A percentile compares a stretch with the other conserved stretches of the same genome.
Evolutionary conservation across 2,329 filamentous ascomycete genomes (phyloP).

Genomic region (Huntiella decipiens): DNA sequence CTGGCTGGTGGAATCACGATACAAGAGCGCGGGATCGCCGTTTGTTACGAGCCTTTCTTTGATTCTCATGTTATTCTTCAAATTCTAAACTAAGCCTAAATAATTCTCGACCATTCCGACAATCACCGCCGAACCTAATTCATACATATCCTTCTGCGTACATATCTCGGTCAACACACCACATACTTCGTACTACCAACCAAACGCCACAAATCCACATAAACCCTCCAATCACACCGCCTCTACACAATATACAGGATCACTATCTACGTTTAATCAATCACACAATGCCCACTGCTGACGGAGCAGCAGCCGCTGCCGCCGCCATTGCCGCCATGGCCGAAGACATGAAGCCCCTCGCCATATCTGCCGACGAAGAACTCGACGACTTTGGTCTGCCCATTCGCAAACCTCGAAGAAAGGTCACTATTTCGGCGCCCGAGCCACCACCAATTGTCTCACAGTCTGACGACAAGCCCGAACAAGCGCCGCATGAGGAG

Average conservation of each 20-base stretch:
- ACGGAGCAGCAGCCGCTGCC: not conserved
- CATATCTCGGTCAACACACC: no score
- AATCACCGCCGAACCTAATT: no score
- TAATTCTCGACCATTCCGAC: no score
- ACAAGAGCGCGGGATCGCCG: no score
- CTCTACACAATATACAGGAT: not conserved
- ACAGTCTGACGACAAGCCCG: no score
- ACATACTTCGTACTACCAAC: not conserved
- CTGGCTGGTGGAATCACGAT: no score
- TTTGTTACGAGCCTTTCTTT: no score
- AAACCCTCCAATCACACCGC: not conserved
- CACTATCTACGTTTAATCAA: no score
- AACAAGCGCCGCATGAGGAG: not conserved
- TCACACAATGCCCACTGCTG: conserved; percentile 1
- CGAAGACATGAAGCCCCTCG: conserved; percentile 11
- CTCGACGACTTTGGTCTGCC: conserved; percentile 56
- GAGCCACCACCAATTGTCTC: not conserved
- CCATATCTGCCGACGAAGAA: conserved; percentile 19
- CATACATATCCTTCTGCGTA: no score
- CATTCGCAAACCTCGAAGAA: conserved; percentile 19
- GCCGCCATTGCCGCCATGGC: conserved; percentile 2
- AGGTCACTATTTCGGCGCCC: conserved; percentile 1
- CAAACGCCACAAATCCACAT: not conserved
- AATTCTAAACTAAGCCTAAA: no score
- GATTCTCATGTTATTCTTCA: no score